phyloP scores from a whole-genome alignment of 1,284 basidiomycete species.

The Megacollybia platyphylla region DNA sequence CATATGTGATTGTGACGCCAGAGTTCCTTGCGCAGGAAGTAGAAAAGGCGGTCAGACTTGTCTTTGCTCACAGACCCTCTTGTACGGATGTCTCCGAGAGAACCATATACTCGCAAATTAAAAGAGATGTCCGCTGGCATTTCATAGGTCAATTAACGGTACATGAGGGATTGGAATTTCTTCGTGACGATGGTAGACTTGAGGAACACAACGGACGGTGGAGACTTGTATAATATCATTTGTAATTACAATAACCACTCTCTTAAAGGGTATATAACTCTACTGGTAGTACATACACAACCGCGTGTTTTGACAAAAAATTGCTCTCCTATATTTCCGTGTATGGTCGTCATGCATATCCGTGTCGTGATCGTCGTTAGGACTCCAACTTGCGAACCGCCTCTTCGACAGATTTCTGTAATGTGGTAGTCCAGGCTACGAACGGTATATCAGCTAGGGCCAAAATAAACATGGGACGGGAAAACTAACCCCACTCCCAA shows the following conservation, averaged over 20 bases:
- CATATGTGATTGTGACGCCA: conserved; percentile 49
- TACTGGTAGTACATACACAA: too few species aligned
- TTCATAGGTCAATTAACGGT: conserved; percentile 49
- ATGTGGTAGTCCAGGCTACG: background rate
- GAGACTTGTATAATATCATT: background rate
- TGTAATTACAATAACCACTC: too few species aligned
- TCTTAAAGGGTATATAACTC: too few species aligned
- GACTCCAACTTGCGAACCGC: background rate
- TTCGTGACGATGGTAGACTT: conserved; percentile 27
- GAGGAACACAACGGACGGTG: background rate
- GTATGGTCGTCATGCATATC: too few species aligned
- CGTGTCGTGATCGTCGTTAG: background rate
- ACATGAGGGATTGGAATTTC: conserved; percentile 39
- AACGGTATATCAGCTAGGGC: background rate
- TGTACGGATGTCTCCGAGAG: conserved; percentile 22
- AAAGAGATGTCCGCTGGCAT: conserved; percentile 48
- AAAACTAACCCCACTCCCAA: conserved; percentile 26
- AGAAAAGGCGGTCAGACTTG: conserved; percentile 25
- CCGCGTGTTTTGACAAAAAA: too few species aligned
- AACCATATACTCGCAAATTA: conserved; percentile 32
- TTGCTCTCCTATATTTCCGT: too few species aligned
- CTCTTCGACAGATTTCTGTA: background rate
- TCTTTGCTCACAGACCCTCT: conserved; percentile 13
- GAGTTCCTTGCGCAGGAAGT: conserved; percentile 34
- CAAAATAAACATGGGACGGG: background rate